Evolutionary conservation across 176 grass and related monocot genomes (phyloP).

Genomic region (Panicum miliaceum): DNA sequence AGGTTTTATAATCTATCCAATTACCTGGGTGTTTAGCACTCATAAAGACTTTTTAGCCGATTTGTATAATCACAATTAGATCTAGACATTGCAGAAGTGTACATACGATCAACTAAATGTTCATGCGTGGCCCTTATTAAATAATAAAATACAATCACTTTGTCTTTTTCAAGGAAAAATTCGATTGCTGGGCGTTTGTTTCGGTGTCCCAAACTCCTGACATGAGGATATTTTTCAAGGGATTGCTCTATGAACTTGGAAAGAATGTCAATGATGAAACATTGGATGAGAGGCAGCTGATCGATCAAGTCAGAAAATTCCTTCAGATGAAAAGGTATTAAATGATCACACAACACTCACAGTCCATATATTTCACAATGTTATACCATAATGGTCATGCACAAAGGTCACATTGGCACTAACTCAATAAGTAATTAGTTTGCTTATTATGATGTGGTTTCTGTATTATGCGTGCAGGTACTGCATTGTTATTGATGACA

Average conservation of each 20-base stretch:
- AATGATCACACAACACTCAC: background rate
- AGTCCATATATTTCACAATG: too few species aligned
- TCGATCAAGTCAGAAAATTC: background rate
- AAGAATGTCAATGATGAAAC: background rate
- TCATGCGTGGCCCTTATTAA: too few species aligned
- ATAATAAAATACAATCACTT: too few species aligned
- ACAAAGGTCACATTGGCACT: too few species aligned
- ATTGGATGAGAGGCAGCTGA: background rate
- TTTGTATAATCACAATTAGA: too few species aligned
- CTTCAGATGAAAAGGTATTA: background rate
- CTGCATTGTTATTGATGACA: conserved; percentile 1
- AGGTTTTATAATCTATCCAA: too few species aligned
- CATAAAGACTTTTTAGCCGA: too few species aligned
- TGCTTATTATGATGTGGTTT: too few species aligned
- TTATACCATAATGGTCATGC: background rate
- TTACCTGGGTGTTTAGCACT: too few species aligned
- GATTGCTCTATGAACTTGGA: background rate
- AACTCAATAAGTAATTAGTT: too few species aligned
- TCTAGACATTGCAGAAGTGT: too few species aligned
- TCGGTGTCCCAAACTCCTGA: background rate
- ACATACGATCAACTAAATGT: too few species aligned
- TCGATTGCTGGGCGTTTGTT: background rate
- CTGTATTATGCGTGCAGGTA: background rate
- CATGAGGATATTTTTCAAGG: background rate
- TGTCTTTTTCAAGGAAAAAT: background rate